Base-by-base conservation (phyloP, 768 basidiomycete species). In the Daedalea quercina region DNA sequence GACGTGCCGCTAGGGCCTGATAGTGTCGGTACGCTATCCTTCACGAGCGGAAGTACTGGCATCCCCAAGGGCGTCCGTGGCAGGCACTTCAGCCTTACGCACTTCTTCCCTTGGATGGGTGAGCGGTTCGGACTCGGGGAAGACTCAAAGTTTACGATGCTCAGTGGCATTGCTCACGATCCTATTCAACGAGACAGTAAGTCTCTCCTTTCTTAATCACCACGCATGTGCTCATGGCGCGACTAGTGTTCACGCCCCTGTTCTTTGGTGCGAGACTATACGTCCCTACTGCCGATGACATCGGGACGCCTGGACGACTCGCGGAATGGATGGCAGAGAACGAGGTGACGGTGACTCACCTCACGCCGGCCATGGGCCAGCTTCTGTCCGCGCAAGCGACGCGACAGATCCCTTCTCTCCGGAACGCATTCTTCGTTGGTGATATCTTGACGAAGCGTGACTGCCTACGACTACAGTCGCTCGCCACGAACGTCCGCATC, bases 21-120 rank as follows among this genome's bases (percentile, higher is more conserved):
- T 63, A 93, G 89, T 56, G 75, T 94, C 26, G 96, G 90, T 0
- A 99, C 96, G 0, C 71, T 99, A 23, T 93, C 90, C 1, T 99
- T 99, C 72, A 99, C 96, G 1, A 94, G 89, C 60, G 96, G 96
- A 50, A 94, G 90, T 61, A 99, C 96, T 0, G 95, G 96, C 25
- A 93, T 98, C 44, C 96, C 96, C 0, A 98, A 99, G 72, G 95
- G 95, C n/a, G 95, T 99, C 19, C 81, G 80, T 55, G 96, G 96
- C 0, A 75, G 96, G 43, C 96, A 99, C 67, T 98, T 89, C 70
- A 92, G 89, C 59, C 72, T 99, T 58, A 99, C 96, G 0, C 96
- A 98, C 67, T 99, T 98, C 78, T 98, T 98, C 81, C 94, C 94
- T 1, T 99, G 96, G 96, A 98, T 99, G 96, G 87, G 87, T 20